Base-by-base conservation (phyloP, 2,329 filamentous ascomycete species). In the Dothistroma septosporum region DNA sequence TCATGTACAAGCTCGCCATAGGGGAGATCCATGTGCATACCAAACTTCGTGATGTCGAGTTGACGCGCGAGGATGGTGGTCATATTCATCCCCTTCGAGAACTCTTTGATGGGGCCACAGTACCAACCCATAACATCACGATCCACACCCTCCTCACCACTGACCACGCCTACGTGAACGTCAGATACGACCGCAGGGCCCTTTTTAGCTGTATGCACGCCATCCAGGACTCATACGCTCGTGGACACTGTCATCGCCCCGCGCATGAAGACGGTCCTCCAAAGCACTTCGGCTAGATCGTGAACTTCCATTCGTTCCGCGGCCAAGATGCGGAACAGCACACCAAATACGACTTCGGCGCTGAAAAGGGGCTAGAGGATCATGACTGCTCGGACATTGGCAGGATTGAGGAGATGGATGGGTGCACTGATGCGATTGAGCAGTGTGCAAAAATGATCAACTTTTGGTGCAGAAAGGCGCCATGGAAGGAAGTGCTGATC, bases 221-320 rank as follows among this genome's bases (percentile, higher is more conserved):
- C 46, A 35, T 60, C 21, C 58, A 60, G 22, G 58, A 60, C 22
- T 60, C 58, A 22, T 60, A 48, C 19, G 58, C 58, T 33, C 58
- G 54, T 19, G 58, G 58, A 21, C 58, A 60, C 35, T 44, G 37
- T 5, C 37, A 44, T 44, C 37, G 37, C 1, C 41, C 32, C 4
- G 47, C 41, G 19, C 44, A 37, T 22, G 53, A 56, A 37, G 9
- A 50, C 32, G 32, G 44, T 16, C 28, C 37, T 16, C 58, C 58
- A 8, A 60, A 48, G 47, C 46, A 47, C 7, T 60, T 52, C 14
- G 58, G 58, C n/a, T 32, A 14, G 12, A 28, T 57, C 24, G 16
- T 53, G 21, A 60, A 60, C 28, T 60, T 60, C 21, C 58, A 60
- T 31, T 53, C 58, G 16, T 60, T 57, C 32, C 53, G 48, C 19